Base-by-base conservation (phyloP, 352 stramenopile species). In the Albugo laibachii region DNA sequence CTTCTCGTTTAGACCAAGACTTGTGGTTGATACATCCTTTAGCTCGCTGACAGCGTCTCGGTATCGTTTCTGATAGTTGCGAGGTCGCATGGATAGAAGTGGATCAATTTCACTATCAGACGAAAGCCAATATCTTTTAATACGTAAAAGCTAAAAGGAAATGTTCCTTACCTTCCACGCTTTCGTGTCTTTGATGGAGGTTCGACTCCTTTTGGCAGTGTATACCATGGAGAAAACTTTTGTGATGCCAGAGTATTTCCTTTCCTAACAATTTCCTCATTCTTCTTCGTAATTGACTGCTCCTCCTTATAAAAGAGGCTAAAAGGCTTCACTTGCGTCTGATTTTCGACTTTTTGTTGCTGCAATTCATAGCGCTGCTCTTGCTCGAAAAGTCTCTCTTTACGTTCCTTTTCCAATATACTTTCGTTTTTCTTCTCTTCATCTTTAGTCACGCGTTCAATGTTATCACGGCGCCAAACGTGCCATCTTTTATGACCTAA, bases 401-500 rank as follows among this genome's bases (percentile, higher is more conserved):
- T 73, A 14, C 54, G 60, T 36, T 70, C 54, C 18, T 61, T 54
- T 21, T 44, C 56, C 19, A 16, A 15, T 8, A 13, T 14, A 3
- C 14, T 15, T 3, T 35, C 59, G n/a, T 36, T 47, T 37, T 45
- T 13, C 3, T 50, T 51, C 27, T 44, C 47, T 58, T 88, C 76
- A 50, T 91, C 74, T 11, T 67, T 61, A 20, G 64, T 45, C 52
- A 87, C 74, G 40, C 73, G 74, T 55, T 86, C 74, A 42, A 85
- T 80, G 59, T 85, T 85, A 42, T 87, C 74, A 14, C 74, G 66
- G 10, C 71, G 71, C 77, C 77, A 91, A 20, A 91, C 77, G 53
- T 91, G 74, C 77, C 77, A 91, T 46, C 70, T 81, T 64, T 91
- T 91, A 48, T 83, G 70, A 5, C 63, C 63, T 8, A 83, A 56